Base-by-base conservation (phyloP, 2,329 filamentous ascomycete genomes). In the Fusarium hainanense region DNA sequence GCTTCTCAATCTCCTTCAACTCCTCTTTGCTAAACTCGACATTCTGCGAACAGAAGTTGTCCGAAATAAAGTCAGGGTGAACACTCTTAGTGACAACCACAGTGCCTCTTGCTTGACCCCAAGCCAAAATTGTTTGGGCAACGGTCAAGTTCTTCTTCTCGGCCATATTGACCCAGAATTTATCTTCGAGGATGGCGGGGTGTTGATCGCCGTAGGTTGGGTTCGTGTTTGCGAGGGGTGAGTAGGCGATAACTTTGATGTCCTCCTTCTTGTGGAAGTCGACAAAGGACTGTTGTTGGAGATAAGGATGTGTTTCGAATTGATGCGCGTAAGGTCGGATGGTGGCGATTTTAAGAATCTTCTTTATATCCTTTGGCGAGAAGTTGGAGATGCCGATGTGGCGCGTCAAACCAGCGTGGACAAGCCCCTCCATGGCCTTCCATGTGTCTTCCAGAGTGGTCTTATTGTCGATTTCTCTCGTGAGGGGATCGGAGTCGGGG, bases 251-350 rank as follows among this genome's bases (percentile, higher is more conserved):
- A 7, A 73, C 71, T 4, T 70, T 67, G 37, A 81, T 79, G 14
- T 73, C 72, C n/a, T 77, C 57, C 13, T 68, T 60, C 32, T 56
- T 48, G 10, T 78, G 74, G 49, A 66, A 76, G 34, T 76, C 71
- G 3, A 76, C 74, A 3, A 75, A 76, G 0, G 56, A 47, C 23
- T 76, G 73, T 40, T 76, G 74, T 43, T 76, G 82, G n/a, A 85
- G 85, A 81, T 89, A 89, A 28, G 88, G 88, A 78, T 90, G 88
- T 11, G 89, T 82, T 75, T 90, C 88, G 54, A 79, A 71, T 54
- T 76, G 69, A 63, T 76, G 74, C 2, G 74, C 74, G 30, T 77
- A 73, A 1, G 71, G 71, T 2, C 63, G 66, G 48, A 84, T 76
- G 69, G 68, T 68, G 49, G 70, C 68, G 32, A 75, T 42, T 9